These are phyloP conservation scores for Alternaria metachromatica DNA, from an alignment of 2,329 filamentous ascomycete genomes.

Conservation along the genomic window DNA sequence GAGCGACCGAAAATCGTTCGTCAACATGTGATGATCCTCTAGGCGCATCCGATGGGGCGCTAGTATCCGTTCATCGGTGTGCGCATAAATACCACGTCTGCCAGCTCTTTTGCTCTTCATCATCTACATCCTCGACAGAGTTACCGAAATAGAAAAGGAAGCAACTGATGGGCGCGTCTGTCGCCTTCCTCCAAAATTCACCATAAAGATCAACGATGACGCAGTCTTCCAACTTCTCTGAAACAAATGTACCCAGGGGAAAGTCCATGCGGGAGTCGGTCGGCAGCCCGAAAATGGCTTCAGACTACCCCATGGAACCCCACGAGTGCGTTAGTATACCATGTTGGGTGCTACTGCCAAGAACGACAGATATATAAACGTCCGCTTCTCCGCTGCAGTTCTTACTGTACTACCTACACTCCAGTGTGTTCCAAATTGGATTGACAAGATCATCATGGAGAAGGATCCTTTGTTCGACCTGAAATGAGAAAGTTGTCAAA, in stretches of 20 bases:
- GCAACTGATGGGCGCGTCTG: not conserved
- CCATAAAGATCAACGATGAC: rapidly evolving
- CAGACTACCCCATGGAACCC: not conserved
- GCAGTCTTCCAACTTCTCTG: not conserved
- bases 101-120: not conserved
- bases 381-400: not conserved
- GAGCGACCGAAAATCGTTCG: not conserved
- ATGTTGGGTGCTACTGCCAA: not conserved
- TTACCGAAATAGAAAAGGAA: not conserved
- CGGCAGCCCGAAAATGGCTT: not conserved
- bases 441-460: not conserved
- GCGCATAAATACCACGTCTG: not conserved
- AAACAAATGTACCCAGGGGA: too few relatives aligned
- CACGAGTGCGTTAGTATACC: too few relatives aligned
- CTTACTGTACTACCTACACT: not conserved
- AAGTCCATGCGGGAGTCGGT: too few relatives aligned
- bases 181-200: not conserved
- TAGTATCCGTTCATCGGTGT: rapidly evolving
- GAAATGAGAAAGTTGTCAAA: rapidly evolving
- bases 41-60: rapidly evolving
- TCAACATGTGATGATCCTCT: not conserved
- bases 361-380: not conserved
- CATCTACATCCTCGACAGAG: not conserved
- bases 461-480: not conserved
- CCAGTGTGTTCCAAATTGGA: not conserved